phyloP scores from a whole-genome alignment of 306 rosid genomes.

The Vicia villosa region DNA sequence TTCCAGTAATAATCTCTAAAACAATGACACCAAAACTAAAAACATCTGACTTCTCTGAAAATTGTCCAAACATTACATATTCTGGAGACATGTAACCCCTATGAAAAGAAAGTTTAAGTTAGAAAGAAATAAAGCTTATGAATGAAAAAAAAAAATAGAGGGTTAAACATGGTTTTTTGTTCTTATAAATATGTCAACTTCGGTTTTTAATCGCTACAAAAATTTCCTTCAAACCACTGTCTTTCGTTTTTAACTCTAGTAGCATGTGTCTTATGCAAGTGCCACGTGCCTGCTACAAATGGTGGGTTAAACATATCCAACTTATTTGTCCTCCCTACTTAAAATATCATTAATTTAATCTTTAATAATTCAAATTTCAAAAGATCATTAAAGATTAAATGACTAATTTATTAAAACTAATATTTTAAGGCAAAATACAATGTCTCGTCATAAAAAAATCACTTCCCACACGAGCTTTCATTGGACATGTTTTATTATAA shows the following conservation, averaged over 20 bases:
- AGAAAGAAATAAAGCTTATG: neutral
- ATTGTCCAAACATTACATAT: conserved; percentile 44
- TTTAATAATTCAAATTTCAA: too few species aligned
- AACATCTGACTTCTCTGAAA: conserved; percentile 42
- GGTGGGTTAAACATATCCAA: too few species aligned
- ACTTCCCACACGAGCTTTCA: neutral
- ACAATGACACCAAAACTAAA: conserved; percentile 44
- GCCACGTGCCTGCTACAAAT: neutral
- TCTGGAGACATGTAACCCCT: conserved; percentile 48
- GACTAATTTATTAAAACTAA: too few species aligned
- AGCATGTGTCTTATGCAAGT: neutral
- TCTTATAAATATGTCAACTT: neutral
- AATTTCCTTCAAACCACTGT: neutral
- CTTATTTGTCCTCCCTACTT: too few species aligned
- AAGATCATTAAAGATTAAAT: too few species aligned
- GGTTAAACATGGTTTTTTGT: neutral
- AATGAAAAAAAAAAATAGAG: neutral
- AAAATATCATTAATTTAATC: too few species aligned
- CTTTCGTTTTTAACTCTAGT: neutral
- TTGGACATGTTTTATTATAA: neutral
- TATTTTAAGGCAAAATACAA: too few species aligned
- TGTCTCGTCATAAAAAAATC: too few species aligned
- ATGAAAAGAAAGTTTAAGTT: neutral
- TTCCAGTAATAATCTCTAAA: conserved; percentile 44
- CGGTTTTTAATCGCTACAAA: neutral